Conservation (phyloP, 257 asterid genomes). For the Fraxinus americana region DNA sequence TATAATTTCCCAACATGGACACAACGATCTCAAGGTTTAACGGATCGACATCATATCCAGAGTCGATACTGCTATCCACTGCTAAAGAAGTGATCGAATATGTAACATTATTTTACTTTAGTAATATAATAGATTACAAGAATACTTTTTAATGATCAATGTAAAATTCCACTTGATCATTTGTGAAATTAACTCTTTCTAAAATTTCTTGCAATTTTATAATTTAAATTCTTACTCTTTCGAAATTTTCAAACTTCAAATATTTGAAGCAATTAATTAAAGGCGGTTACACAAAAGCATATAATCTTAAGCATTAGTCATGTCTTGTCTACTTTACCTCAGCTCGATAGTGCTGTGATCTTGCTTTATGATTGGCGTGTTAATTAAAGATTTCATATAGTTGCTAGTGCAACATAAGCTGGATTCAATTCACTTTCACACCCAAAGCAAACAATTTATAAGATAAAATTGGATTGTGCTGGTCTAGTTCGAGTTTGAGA, state of each 20-base stretch:
- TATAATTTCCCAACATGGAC: no score
- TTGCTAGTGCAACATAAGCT: not conserved
- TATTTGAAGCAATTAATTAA: not conserved
- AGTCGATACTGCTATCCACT: no score
- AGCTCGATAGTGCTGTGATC: conserved; percentile 21
- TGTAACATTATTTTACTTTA: no score
- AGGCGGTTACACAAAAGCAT: not conserved
- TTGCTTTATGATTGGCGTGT: conserved; percentile 34
- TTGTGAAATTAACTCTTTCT: no score
- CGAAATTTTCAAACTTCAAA: not conserved
- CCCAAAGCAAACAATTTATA: not conserved
- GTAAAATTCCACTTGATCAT: no score
- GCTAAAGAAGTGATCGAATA: no score
- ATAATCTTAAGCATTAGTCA: conserved; percentile 28
- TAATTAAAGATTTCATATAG: not conserved
- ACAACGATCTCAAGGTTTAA: no score
- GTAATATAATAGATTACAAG: no score
- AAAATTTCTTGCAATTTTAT: not conserved
- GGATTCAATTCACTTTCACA: not conserved
- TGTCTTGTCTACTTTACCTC: conserved; percentile 42
- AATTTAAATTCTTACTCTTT: not conserved
- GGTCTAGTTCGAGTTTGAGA: not conserved
- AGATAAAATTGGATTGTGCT: not conserved
- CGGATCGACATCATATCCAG: no score
- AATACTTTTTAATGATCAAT: no score